Base-by-base conservation (phyloP, 495 filamentous ascomycete species). In the Polyplosphaeria fusca region DNA sequence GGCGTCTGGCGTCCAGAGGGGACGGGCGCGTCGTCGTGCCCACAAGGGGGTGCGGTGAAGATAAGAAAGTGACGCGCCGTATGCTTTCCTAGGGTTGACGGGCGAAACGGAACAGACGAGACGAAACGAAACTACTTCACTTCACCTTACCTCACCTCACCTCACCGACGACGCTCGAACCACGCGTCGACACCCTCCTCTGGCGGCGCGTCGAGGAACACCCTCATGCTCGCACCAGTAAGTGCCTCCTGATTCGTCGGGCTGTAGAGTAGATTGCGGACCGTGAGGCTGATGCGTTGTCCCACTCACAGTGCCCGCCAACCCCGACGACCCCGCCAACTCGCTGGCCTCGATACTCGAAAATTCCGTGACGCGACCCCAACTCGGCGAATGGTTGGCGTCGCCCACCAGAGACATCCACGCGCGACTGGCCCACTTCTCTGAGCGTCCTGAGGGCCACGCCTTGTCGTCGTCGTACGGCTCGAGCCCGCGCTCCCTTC, bases 401-500 rank as follows among this genome's bases (percentile, higher is more conserved):
- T 62, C 52, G 41, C 47, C 59, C 46, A 52, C 52, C 22, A 25
- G 52, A 24, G 59, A 62, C 45, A 62, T 62, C 16, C 37, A 37
- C 52, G 49, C 52, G 41, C 59, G 59, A 28, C 24, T 62, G 44
- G 58, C 57, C 38, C 59, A 57, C 30, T 57, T 56, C 40, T 61
- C 52, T 26, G 23, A 26, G 19, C 19, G 42, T 18, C 28, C 49
- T 48, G 58, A 61, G 32, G 50, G 44, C 45, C 52, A 24, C 26
- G 52, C 43, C 28, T 25, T 41, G 23, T 30, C 18, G 45, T 38
- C 54, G 2, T 38, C 39, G 42, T 5, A 7, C 9, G 2, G 38
- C n/a, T 41, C 20, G 2, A 19, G 24, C 20, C 28, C 52, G 20
- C 52, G 32, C 13, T 57, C 59, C 26, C 45, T 22, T 23, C 41